Percentiles rank a stretch among this genome's conserved stretches.
phyloP scores from a whole-genome alignment of 305 asterid genomes.

The Fraxinus floribunda region DNA sequence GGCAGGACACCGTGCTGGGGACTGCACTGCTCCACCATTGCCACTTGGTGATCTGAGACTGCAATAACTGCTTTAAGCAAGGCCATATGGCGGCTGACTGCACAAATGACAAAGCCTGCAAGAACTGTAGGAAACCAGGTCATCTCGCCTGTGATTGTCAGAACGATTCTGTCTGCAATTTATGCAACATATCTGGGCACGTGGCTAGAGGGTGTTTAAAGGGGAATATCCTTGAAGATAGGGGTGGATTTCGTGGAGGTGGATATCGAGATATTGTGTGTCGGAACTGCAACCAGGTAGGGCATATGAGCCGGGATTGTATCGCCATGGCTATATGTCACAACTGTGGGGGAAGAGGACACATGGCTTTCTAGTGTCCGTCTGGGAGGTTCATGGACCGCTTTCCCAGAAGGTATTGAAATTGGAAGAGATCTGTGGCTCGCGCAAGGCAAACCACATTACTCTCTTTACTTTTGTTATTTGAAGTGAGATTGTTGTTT shows the following conservation, averaged over 20 bases:
- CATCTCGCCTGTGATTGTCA: constrained; percentile 39
- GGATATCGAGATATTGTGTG: constrained; percentile 37
- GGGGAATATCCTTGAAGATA: constrained; percentile 25
- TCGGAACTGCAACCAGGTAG: constrained; percentile 43
- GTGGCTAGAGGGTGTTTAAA: constrained; percentile 29
- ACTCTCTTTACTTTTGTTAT: not conserved
- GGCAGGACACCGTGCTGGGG: constrained; percentile 39
- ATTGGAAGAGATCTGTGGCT: not conserved
- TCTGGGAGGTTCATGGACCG: constrained; percentile 79
- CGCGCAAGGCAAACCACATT: not conserved
- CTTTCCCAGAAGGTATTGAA: constrained; percentile 64
- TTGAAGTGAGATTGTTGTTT: constrained; percentile 25
- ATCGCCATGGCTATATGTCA: constrained; percentile 58
- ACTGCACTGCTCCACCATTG: constrained; percentile 28
- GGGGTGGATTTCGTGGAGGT: constrained; percentile 28
- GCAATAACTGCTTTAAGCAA: constrained; percentile 40
- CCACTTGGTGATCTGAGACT: constrained; percentile 30
- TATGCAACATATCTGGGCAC: constrained; percentile 32
- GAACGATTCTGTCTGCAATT: constrained; percentile 38
- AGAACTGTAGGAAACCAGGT: constrained; percentile 38
- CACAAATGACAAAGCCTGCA: constrained; percentile 38
- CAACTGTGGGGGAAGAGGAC: constrained; percentile 89
- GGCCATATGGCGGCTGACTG: constrained; percentile 44
- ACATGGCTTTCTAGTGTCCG: constrained; percentile 70
- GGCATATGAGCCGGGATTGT: constrained; percentile 59